Conservation (phyloP, 257 asterid genomes). For the Plantago major region DNA sequence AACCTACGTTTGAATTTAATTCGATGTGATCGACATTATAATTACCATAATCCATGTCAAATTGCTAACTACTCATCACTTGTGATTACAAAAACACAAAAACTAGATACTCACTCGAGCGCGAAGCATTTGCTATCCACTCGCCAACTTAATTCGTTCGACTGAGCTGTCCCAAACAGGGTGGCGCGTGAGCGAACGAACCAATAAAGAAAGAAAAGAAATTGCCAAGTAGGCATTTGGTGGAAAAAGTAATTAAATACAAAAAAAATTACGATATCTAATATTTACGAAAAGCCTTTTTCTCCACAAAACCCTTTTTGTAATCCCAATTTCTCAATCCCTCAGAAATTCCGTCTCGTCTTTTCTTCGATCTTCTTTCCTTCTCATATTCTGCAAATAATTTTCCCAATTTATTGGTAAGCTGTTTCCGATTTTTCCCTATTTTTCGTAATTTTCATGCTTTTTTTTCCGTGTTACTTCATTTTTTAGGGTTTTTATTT, state of each 20-base stretch:
- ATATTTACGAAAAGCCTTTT: conserved; percentile 19
- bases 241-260: conserved; percentile 6
- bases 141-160: neutral
- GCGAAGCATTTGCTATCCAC: neutral
- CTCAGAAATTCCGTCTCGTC: conserved; percentile 2
- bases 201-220: neutral
- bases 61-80: neutral
- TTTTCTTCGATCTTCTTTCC: conserved; percentile 6
- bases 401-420: conserved; percentile 24
- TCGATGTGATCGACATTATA: too few relatives aligned
- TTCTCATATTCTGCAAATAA: conserved; percentile 9
- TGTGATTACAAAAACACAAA: neutral
- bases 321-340: conserved; percentile 9
- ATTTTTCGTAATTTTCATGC: conserved; percentile 11
- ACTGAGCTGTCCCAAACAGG: neutral
- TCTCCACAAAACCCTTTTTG: conserved; percentile 20
- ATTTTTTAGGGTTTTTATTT: conserved; percentile 10
- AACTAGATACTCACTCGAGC: neutral
- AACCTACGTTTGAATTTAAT: too few relatives aligned
- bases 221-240: conserved; percentile 1
- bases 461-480: neutral
- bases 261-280: conserved; percentile 9
- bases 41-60: conserved; percentile 2
- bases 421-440: conserved; percentile 17
- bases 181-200: neutral